Conservation (phyloP, 805 yeast genomes). For the Kuraishia capsulata region DNA sequence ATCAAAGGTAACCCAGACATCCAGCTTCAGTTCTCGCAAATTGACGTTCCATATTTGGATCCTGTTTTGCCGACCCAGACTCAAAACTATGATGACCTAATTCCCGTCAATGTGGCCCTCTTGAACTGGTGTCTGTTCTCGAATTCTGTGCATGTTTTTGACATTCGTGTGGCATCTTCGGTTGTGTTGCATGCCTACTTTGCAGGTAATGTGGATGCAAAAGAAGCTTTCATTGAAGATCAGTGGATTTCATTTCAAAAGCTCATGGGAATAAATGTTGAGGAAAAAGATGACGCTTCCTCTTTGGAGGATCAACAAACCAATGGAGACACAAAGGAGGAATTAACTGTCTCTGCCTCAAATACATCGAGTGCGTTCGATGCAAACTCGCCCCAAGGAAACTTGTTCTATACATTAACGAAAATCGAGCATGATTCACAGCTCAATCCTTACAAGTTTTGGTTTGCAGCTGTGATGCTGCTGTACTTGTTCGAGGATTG, state of each 20-base stretch:
- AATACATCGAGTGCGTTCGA: not conserved
- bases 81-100: conserved; percentile 22
- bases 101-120: conserved; percentile 70
- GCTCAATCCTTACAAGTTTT: conserved; percentile 77
- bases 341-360: not conserved
- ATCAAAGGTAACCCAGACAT: conserved; percentile 57
- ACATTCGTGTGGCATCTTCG: conserved; percentile 67
- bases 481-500: conserved; percentile 51
- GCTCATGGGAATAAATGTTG: conserved; percentile 11
- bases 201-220: conserved; percentile 51
- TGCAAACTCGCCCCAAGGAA: conserved; percentile 32
- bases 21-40: conserved; percentile 64
- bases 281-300: conserved; percentile 2
- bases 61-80: conserved; percentile 32
- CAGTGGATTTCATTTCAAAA: conserved; percentile 43
- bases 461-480: conserved; percentile 72
- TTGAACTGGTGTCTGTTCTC: conserved; percentile 74
- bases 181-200: conserved; percentile 61
- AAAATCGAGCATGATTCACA: conserved; percentile 67
- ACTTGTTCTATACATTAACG: conserved; percentile 60
- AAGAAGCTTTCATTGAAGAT: conserved; percentile 51
- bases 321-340: not conserved
- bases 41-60: conserved; percentile 90
- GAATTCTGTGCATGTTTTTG: conserved; percentile 80
- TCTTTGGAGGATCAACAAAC: not conserved